phyloP scores from a whole-genome alignment of 1,284 basidiomycete species.

The Retiboletus flavoniger region DNA sequence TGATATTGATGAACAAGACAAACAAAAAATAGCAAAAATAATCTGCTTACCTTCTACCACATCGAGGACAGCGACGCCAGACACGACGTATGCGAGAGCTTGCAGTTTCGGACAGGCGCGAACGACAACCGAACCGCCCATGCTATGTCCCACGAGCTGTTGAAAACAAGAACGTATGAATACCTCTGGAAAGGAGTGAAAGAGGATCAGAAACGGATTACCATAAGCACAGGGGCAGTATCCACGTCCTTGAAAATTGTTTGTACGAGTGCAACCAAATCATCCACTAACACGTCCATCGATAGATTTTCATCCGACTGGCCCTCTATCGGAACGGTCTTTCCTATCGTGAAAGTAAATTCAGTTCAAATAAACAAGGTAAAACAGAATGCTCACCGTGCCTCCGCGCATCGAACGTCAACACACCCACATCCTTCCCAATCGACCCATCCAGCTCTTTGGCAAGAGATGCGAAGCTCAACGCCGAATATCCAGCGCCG shows the following conservation, averaged over 20 bases:
- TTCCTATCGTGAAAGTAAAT: slow-evolving; percentile 46
- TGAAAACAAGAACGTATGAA: background rate
- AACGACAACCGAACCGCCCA: slow-evolving; percentile 89
- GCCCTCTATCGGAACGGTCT: slow-evolving; percentile 47
- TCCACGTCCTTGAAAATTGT: slow-evolving; percentile 67
- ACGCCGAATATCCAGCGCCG: slow-evolving; percentile 87
- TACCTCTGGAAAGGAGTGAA: background rate
- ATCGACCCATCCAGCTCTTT: slow-evolving; percentile 66
- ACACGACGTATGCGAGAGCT: slow-evolving; percentile 65
- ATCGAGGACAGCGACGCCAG: slow-evolving; percentile 88
- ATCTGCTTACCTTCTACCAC: slow-evolving; percentile 83
- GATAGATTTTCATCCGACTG: slow-evolving; percentile 66
- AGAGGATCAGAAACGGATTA: slow-evolving; percentile 31
- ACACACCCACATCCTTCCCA: slow-evolving; percentile 76
- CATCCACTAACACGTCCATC: slow-evolving; percentile 66
- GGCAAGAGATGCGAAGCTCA: slow-evolving; percentile 88
- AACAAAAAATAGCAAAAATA: background rate
- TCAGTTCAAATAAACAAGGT: background rate
- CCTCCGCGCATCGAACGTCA: slow-evolving; percentile 82
- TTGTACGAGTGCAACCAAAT: slow-evolving; percentile 68
- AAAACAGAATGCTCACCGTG: slow-evolving; percentile 65
- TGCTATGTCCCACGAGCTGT: slow-evolving; percentile 85
- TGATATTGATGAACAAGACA: background rate
- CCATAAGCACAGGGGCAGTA: slow-evolving; percentile 70
- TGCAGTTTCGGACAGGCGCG: slow-evolving; percentile 68